These are phyloP conservation scores for Hypoxylon sp. DNA, from an alignment of 2,329 filamentous ascomycete genomes.

Conservation along the genomic window DNA sequence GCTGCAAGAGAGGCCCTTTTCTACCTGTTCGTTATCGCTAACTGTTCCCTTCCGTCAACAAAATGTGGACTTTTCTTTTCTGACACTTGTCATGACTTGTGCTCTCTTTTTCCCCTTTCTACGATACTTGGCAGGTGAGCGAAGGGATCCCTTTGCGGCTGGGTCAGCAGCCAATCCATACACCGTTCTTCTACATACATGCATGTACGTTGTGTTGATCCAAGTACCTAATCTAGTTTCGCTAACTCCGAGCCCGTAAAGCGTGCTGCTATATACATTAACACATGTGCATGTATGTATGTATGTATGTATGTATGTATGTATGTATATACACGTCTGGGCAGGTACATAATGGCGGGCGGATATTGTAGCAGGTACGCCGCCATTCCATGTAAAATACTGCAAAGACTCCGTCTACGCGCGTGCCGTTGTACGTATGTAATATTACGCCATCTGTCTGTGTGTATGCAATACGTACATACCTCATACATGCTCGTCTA, in stretches of 20 bases:
- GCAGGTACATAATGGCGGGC: background rate
- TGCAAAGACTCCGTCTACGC: background rate
- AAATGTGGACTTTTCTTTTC: constrained; percentile 38
- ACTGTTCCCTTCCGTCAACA: constrained; percentile 35
- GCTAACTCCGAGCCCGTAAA: constrained; percentile 40
- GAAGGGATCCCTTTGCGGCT: constrained; percentile 15
- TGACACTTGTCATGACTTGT: constrained; percentile 37
- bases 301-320: too few relatives aligned
- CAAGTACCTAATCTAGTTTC: constrained; percentile 16
- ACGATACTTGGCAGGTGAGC: constrained; percentile 15
- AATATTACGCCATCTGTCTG: background rate
- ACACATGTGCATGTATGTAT: too few relatives aligned
- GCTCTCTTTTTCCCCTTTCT: constrained; percentile 26
- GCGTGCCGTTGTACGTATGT: background rate
- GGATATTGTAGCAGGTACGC: constrained; percentile 1
- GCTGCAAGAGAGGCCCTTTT: constrained; percentile 28
- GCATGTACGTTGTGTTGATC: constrained; percentile 18
- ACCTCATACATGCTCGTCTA: background rate
- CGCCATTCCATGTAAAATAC: constrained; percentile 12
- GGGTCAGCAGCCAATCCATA: constrained; percentile 35
- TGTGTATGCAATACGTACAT: constrained; percentile 12
- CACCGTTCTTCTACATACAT: constrained; percentile 34
- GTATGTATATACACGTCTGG: too few relatives aligned
- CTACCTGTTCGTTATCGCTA: constrained; percentile 30
- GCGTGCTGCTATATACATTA: background rate